Percentiles rank a stretch among this genome's conserved stretches.
Conservation (phyloP, 1,139 yeast species). For the Ashbya aceris region DNA sequence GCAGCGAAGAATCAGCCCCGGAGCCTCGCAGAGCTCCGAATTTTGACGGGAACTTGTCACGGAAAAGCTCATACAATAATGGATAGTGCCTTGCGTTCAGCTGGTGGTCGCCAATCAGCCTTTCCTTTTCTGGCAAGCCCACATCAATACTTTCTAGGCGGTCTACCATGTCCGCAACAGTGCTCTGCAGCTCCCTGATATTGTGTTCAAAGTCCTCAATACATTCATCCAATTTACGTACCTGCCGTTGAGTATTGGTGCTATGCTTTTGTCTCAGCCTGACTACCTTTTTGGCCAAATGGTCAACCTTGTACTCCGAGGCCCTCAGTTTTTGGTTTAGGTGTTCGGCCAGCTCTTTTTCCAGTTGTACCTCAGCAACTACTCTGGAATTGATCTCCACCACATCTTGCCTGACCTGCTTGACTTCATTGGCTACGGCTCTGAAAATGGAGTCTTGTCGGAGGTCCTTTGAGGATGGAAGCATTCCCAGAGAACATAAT, state of each 20-base stretch:
- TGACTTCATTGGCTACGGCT: conserved; percentile 17
- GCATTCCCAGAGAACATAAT: conserved; percentile 10
- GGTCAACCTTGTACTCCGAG: conserved; percentile 19
- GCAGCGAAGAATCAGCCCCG: no score
- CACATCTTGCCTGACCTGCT: conserved; percentile 18
- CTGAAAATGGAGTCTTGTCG: conserved; percentile 17
- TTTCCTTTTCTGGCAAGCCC: conserved; percentile 12
- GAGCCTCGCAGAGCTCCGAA: not conserved
- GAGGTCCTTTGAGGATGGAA: conserved; percentile 12
- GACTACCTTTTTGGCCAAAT: conserved; percentile 13
- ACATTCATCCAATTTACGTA: not conserved
- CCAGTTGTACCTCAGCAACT: conserved; percentile 18
- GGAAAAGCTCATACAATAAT: conserved; percentile 15
- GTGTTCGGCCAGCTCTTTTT: conserved; percentile 18
- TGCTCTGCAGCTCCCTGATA: not conserved
- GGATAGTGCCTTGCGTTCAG: conserved; percentile 23
- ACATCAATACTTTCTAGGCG: conserved; percentile 12
- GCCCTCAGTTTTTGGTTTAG: conserved; percentile 19
- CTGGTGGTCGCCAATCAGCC: conserved; percentile 13
- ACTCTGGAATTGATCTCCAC: conserved; percentile 14
- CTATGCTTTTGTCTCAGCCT: conserved; percentile 7
- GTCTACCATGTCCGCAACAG: conserved; percentile 4
- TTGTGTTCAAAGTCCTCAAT: not conserved
- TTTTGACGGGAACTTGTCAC: conserved; percentile 7
- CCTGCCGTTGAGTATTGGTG: conserved; percentile 2